phyloP scores from a whole-genome alignment of 2,329 filamentous ascomycete genomes.

The Nothopassalora personata region DNA sequence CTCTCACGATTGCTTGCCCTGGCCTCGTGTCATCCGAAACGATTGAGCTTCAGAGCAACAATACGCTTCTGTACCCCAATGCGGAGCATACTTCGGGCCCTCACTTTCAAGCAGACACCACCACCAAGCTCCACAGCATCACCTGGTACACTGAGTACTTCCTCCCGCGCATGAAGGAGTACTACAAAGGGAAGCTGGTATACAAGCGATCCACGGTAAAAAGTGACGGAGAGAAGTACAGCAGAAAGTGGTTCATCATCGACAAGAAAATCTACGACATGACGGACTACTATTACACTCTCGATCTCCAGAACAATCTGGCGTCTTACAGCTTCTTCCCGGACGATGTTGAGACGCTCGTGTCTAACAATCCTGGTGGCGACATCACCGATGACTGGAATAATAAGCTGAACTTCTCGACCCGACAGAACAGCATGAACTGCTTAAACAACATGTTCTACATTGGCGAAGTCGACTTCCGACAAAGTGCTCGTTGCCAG shows the following conservation, averaged over 20 bases:
- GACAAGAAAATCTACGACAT: slow-evolving; percentile 77
- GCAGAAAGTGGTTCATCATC: slow-evolving; percentile 75
- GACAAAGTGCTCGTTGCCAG: slow-evolving; percentile 67
- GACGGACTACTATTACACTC: slow-evolving; percentile 83
- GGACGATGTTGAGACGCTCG: slow-evolving; percentile 57
- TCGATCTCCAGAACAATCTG: slow-evolving; percentile 51
- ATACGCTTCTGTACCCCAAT: slow-evolving; percentile 48
- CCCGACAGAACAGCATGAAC: slow-evolving; percentile 63
- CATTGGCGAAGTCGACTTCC: slow-evolving; percentile 78
- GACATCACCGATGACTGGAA: slow-evolving; percentile 69
- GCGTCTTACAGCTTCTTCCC: slow-evolving; percentile 68
- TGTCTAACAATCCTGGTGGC: slow-evolving; percentile 69
- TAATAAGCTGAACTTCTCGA: slow-evolving; percentile 44
- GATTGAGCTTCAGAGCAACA: slow-evolving; percentile 62
- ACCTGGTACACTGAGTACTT: slow-evolving; percentile 77
- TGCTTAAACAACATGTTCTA: slow-evolving; percentile 84
- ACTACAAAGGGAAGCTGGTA: slow-evolving; percentile 82
- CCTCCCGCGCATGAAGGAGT: slow-evolving; percentile 73
- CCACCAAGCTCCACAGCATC: slow-evolving; percentile 53
- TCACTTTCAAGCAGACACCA: slow-evolving; percentile 48
- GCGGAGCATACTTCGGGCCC: slow-evolving; percentile 64
- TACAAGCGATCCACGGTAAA: slow-evolving; percentile 57
- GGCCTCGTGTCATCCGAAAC: slow-evolving; percentile 56
- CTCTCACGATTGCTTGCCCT: slow-evolving; percentile 67
- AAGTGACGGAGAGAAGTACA: slow-evolving; percentile 59